Percentiles rank a stretch among this genome's conserved stretches.
Evolutionary conservation across 805 yeast species (phyloP).

Genomic region (Pichia exigua): DNA sequence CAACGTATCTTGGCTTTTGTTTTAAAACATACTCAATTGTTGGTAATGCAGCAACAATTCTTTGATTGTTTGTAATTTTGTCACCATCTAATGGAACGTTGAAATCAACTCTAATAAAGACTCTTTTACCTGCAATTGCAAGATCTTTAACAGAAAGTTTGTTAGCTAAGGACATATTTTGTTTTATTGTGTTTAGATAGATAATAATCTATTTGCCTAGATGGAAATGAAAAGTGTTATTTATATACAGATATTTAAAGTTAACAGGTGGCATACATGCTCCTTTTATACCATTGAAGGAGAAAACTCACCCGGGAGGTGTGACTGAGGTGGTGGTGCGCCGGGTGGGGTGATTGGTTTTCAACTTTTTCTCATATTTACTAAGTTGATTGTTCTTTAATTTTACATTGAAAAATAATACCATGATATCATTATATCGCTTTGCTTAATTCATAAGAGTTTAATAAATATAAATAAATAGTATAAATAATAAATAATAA

Average conservation of each 20-base stretch:
- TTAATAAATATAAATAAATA: background rate
- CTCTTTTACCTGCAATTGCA: conserved; percentile 82
- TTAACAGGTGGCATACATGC: background rate
- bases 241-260: too few relatives aligned
- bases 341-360: conserved; percentile 4
- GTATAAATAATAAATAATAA: background rate
- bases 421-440: too few relatives aligned
- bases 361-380: background rate
- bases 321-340: background rate
- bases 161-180: conserved; percentile 82
- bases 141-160: conserved; percentile 92
- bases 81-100: conserved; percentile 93
- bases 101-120: conserved; percentile 97
- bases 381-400: too few relatives aligned
- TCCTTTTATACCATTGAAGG: background rate
- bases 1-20: conserved; percentile 82
- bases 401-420: too few relatives aligned
- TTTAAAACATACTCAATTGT: conserved; percentile 92
- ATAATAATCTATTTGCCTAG: background rate
- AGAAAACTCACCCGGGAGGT: background rate
- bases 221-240: background rate
- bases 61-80: conserved; percentile 97
- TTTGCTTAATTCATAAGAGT: background rate
- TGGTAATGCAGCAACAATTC: conserved; percentile 99
- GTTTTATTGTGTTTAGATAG: background rate